Evolutionary conservation across 176 grass and related monocot species (phyloP).

Genomic region (Oryza rufipogon): DNA sequence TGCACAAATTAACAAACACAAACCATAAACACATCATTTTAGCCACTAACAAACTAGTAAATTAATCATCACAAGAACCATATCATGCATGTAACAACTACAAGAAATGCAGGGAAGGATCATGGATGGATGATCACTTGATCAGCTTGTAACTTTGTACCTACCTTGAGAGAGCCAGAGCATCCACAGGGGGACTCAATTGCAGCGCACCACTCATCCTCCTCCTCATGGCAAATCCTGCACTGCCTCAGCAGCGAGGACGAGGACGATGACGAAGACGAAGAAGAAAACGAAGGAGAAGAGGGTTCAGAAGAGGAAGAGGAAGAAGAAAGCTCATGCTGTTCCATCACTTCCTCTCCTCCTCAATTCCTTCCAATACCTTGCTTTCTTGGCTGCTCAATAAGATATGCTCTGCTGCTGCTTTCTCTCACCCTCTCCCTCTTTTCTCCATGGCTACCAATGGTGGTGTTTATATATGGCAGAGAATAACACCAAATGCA

Average conservation of each 20-base stretch:
- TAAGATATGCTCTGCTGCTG: not conserved
- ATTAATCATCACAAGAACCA: not conserved
- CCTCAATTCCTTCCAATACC: not conserved
- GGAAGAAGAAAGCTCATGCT: constrained; percentile 15
- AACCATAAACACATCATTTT: not conserved
- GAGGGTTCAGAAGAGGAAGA: constrained; percentile 22
- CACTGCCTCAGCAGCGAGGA: constrained; percentile 48
- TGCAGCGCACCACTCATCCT: constrained; percentile 37
- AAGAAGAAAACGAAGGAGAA: not conserved
- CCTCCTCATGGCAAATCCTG: constrained; percentile 89
- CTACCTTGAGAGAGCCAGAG: constrained; percentile 90
- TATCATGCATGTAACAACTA: not conserved
- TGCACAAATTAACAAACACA: constrained; percentile 1
- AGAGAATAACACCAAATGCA: constrained; percentile 11
- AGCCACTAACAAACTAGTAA: not conserved
- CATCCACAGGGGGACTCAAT: constrained; percentile 90
- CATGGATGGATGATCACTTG: not conserved
- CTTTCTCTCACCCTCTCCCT: not conserved
- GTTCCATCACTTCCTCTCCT: constrained; percentile 30
- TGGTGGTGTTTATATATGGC: constrained; percentile 45
- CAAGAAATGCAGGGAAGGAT: not conserved
- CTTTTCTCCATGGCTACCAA: constrained; percentile 23
- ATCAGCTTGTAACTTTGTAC: not conserved
- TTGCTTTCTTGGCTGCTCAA: constrained; percentile 8
- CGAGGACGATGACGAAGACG: not conserved